These are phyloP conservation scores for Alternaria metachromatica DNA, from an alignment of 2,329 filamentous ascomycete genomes.

Conservation along the genomic window DNA sequence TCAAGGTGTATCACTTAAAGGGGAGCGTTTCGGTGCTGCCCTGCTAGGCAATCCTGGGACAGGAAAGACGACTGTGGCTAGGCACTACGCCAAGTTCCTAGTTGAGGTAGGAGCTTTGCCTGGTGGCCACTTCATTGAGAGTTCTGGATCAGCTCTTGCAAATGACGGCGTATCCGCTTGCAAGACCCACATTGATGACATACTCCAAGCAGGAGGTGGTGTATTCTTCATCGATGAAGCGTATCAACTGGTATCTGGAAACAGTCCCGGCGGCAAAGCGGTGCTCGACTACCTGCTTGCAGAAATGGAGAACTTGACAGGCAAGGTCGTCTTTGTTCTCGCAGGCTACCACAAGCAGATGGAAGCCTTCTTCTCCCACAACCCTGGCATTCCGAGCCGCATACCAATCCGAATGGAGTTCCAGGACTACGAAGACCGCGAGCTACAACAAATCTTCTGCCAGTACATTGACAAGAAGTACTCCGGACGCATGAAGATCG, in stretches of 20 bases:
- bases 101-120: constrained; percentile 67
- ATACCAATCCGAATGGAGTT: constrained; percentile 73
- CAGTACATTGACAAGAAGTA: constrained; percentile 58
- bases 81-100: constrained; percentile 72
- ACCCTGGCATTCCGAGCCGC: constrained; percentile 72
- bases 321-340: constrained; percentile 74
- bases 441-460: constrained; percentile 68
- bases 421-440: constrained; percentile 70
- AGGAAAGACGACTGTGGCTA: constrained; percentile 77
- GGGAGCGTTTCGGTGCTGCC: constrained; percentile 67
- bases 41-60: constrained; percentile 79
- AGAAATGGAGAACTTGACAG: constrained; percentile 74
- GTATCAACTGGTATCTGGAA: constrained; percentile 71
- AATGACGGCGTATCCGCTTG: constrained; percentile 66
- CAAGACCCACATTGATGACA: constrained; percentile 62
- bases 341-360: constrained; percentile 78
- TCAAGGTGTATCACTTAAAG: constrained; percentile 62
- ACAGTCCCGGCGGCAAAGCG: constrained; percentile 62
- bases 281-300: constrained; percentile 75
- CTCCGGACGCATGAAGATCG: constrained; percentile 44
- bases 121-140: constrained; percentile 68
- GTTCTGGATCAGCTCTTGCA: constrained; percentile 70
- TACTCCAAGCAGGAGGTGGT: constrained; percentile 68
- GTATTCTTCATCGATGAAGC: constrained; percentile 81
- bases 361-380: constrained; percentile 78